Evolutionary conservation across 352 stramenopile genomes (phyloP), one percentile per base, ranked within the genome.

Genomic region (Bremia lactucae): DNA sequence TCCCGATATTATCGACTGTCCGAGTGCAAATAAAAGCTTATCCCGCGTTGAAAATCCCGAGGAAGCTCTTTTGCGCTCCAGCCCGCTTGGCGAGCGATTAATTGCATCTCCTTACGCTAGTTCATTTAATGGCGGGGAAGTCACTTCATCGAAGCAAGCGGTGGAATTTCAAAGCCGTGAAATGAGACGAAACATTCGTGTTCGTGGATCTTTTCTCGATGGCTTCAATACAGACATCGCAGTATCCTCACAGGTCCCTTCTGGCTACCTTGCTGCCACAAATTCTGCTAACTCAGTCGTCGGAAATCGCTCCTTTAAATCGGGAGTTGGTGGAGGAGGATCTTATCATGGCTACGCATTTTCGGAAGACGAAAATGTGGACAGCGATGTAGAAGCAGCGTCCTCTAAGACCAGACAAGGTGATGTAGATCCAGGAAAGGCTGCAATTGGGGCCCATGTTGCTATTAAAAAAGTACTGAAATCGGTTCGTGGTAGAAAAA

Each of bases 271-370:
- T 50, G 34, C 43, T 36, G 26, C 47, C 13, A 48, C 35, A 36
- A 11, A 25, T n/a, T 24, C 38, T 39, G n/a, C 47, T 19, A 54
- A 25, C 42, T 22, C 29, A 34, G 36, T n/a, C 36, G 24, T 35
- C 18, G 53, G 31, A 16, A 6, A n/a, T 7, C 35, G 34, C 19
- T n/a, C n/a, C n/a, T 44, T 35, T 18, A 52, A 40, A 31, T 57
- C 52, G 6, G 47, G 50, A 25, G 41, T 43, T 35, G 35, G 34
- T 4, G 29, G 6, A 18, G 29, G 8, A 14, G 42, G 28, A 13
- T 50, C 41, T 35, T 88, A 88, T 42, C 72, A 83, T 43, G 76
- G 76, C 6, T 88, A 88, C 34, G 76, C 76, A 2, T 88, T 88
- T 48, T 86, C 76, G 4, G 71, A 88, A 45, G 69, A 86, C 18